phyloP scores from a whole-genome alignment of 768 basidiomycete genomes.

The Trametes villosa region DNA sequence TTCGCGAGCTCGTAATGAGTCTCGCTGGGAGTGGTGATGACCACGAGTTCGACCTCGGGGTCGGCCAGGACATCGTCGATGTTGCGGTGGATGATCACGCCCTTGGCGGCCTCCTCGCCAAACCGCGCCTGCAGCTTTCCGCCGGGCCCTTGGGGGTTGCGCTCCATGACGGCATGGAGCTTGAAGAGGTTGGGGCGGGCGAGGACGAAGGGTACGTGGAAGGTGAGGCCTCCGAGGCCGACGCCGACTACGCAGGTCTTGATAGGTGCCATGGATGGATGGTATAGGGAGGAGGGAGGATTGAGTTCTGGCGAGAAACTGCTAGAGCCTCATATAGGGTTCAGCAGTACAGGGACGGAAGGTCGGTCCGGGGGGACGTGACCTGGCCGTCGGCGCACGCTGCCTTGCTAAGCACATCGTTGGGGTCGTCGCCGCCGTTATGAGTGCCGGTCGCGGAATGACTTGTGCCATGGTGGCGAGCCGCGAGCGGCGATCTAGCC shows the following conservation, averaged over 20 bases:
- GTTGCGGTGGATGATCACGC: slow-evolving; percentile 56
- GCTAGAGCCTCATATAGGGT: slow-evolving; percentile 2
- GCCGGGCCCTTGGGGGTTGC: slow-evolving; percentile 62
- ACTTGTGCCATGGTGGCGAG: slow-evolving; percentile 1
- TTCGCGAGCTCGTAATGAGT: slow-evolving; percentile 76
- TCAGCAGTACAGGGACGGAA: background rate
- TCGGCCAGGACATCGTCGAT: slow-evolving; percentile 67
- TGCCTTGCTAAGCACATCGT: slow-evolving; percentile 19
- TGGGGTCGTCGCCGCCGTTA: background rate
- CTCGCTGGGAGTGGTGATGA: slow-evolving; percentile 73
- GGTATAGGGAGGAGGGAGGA: background rate
- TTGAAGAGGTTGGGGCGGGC: slow-evolving; percentile 71
- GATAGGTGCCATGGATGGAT: slow-evolving; percentile 47
- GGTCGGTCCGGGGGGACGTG: too few relatives aligned
- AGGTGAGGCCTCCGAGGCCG: slow-evolving; percentile 76
- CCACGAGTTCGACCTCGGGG: slow-evolving; percentile 64
- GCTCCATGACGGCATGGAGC: slow-evolving; percentile 75
- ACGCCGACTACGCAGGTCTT: slow-evolving; percentile 75
- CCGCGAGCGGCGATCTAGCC: background rate
- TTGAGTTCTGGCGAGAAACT: background rate
- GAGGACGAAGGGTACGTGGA: slow-evolving; percentile 81
- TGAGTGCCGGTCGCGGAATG: background rate
- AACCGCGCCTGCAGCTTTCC: slow-evolving; percentile 72
- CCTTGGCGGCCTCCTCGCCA: slow-evolving; percentile 49
- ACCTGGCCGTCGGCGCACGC: too few relatives aligned